Percentiles rank a stretch among this genome's conserved stretches.
Conservation (phyloP, 2,329 filamentous ascomycete genomes). For the Metarhizium sp. region DNA sequence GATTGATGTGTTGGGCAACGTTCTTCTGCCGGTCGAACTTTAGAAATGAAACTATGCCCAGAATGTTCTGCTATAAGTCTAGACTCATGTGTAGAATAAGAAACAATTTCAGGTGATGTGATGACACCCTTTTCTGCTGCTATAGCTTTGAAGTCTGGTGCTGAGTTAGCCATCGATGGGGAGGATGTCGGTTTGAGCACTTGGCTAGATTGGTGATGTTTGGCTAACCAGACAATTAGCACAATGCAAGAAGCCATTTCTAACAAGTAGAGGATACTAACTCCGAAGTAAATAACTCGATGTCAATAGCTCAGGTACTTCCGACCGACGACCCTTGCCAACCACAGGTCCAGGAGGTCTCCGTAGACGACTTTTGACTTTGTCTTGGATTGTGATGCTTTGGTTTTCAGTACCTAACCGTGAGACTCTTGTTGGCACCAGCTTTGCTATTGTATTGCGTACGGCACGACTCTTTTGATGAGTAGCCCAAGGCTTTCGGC, state of each 20-base stretch:
- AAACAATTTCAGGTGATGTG: background rate
- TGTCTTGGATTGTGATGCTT: background rate
- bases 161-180: background rate
- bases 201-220: background rate
- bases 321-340: background rate
- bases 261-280: background rate
- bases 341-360: background rate
- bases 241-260: too few relatives aligned
- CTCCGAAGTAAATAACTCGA: background rate
- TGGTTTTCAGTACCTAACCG: background rate
- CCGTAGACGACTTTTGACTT: background rate
- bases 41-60: conserved; percentile 15
- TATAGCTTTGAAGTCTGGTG: background rate
- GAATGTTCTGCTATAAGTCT: conserved; percentile 6
- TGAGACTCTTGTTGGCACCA: background rate
- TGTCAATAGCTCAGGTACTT: background rate
- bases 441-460: background rate
- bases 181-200: background rate
- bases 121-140: background rate
- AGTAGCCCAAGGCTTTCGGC: background rate
- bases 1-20: conserved; percentile 8
- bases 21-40: conserved; percentile 16
- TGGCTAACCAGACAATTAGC: background rate
- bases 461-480: background rate
- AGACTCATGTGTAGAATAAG: background rate